A percentile compares a stretch with the other conserved stretches of the same genome.
Evolutionary conservation across 2,329 filamentous ascomycete genomes (phyloP).

Genomic region (Aureobasidium mangrovei): DNA sequence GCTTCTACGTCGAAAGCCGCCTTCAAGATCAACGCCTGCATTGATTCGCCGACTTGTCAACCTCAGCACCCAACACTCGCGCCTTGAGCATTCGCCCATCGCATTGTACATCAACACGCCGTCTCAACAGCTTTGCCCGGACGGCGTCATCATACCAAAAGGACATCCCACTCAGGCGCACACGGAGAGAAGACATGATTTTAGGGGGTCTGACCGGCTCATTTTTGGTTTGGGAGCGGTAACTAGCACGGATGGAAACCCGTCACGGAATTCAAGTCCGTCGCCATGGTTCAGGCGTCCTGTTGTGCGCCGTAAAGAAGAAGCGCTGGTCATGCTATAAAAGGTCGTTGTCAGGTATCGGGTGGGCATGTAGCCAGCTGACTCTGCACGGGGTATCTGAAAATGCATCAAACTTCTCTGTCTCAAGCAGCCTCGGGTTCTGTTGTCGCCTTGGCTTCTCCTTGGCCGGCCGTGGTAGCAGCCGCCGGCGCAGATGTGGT

Average conservation of each 20-base stretch:
- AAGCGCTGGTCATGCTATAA: background rate
- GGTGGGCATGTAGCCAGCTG: background rate
- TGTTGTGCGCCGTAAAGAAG: background rate
- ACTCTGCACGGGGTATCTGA: background rate
- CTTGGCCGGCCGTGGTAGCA: background rate
- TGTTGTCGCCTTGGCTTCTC: background rate
- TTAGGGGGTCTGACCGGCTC: background rate
- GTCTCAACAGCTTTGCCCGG: background rate
- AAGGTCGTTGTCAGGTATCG: background rate
- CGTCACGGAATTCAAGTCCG: background rate
- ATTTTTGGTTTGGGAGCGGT: background rate
- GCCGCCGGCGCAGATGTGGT: background rate
- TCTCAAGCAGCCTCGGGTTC: background rate
- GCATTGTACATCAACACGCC: background rate
- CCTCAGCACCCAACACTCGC: no score
- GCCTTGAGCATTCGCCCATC: background rate
- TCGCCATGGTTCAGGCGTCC: background rate
- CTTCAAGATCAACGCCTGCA: constrained; percentile 17
- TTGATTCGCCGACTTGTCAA: background rate
- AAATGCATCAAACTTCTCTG: background rate
- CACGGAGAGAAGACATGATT: constrained; percentile 4
- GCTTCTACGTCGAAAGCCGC: constrained; percentile 67
- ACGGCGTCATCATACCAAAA: background rate
- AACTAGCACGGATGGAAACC: background rate
- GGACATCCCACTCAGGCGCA: background rate